Base-by-base conservation (phyloP, 1,284 basidiomycete species). In the Pisolithus thermaeus region DNA sequence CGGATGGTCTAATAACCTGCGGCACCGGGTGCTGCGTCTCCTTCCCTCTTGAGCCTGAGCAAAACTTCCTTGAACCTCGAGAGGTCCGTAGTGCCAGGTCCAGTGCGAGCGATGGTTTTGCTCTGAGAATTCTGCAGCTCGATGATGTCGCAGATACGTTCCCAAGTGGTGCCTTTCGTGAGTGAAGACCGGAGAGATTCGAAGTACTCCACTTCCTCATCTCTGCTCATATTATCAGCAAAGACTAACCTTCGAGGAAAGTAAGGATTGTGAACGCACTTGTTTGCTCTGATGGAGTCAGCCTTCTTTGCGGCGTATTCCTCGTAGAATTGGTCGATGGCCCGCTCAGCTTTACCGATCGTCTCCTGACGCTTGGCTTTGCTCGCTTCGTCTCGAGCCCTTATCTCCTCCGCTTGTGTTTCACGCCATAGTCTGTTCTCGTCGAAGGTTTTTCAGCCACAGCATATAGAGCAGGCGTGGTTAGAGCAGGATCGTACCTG, bases 311-410 rank as follows among this genome's bases (percentile, higher is more conserved):
- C 77, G 52, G 93, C 84, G 70, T 99, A 98, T 51, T 92, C 85
- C 65, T 93, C 92, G 70, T 99, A 99, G 70, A 98, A 99, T 63
- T 89, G 81, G 72, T 99, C 97, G 59, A 99, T 97, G 28, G 90
- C 80, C 61, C 86, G 83, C 69, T 98, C 94, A 20, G 97, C 97
- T 67, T 87, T 90, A 48, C 81, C 79, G 60, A 94, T 85, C 46
- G 87, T 92, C 64, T 96, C 92, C 60, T 92, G 88, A 60, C 89
- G 86, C 69, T 84, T 87, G 46, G 77, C 78, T 68, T 86, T 84
- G 37, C 90, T 88, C 45, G 79, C 82, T 59, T 90, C 92, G 67
- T 83, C 95, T 62, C 80, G 83, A 30, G 78, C 77, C 63, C 79
- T 82, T 59, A 99, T 96, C 64, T 95, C 92, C 45, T 81, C 87